These are phyloP conservation scores for Phlyctochytrium planicorne DNA, from an alignment of 192 early-diverging fungal species.

Conservation along the genomic window DNA sequence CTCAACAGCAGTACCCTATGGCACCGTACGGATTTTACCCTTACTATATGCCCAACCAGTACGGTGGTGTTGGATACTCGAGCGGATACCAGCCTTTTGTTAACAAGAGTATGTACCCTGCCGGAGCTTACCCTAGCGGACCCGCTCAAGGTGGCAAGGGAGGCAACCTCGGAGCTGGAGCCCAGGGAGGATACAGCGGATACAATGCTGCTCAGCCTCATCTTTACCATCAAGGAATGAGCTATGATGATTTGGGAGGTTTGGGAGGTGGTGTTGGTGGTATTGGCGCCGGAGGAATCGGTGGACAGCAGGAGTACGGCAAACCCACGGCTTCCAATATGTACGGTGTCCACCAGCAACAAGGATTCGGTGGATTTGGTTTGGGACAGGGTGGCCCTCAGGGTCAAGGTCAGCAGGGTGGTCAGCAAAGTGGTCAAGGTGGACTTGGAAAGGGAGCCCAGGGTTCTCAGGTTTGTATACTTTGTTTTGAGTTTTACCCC, in stretches of 20 bases:
- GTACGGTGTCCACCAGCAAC: constrained; percentile 4
- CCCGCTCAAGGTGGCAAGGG: neutral
- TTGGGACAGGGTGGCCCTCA: neutral
- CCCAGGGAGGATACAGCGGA: constrained; percentile 19
- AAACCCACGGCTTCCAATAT: neutral
- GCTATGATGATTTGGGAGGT: constrained; percentile 29
- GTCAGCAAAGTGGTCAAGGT: neutral
- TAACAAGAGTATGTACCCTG: constrained; percentile 88
- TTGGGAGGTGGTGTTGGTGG: constrained; percentile 7
- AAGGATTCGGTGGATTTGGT: neutral
- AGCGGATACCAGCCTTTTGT: constrained; percentile 85
- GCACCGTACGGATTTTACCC: constrained; percentile 78
- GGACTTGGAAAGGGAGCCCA: neutral
- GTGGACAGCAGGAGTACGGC: constrained; percentile 5
- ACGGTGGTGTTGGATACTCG: constrained; percentile 67
- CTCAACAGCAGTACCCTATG: constrained; percentile 61
- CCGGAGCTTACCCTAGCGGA: neutral
- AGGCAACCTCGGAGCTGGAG: neutral
- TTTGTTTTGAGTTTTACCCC: neutral
- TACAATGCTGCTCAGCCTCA: constrained; percentile 30
- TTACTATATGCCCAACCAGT: constrained; percentile 82
- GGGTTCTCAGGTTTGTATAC: constrained; percentile 1
- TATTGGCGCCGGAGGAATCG: constrained; percentile 2
- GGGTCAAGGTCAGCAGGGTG: neutral
- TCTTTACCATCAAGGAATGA: constrained; percentile 28